A percentile compares a stretch with the other conserved stretches of the same genome.
phyloP scores from a whole-genome alignment of 164 flowering plant genomes.

The Vitis cinerea region DNA sequence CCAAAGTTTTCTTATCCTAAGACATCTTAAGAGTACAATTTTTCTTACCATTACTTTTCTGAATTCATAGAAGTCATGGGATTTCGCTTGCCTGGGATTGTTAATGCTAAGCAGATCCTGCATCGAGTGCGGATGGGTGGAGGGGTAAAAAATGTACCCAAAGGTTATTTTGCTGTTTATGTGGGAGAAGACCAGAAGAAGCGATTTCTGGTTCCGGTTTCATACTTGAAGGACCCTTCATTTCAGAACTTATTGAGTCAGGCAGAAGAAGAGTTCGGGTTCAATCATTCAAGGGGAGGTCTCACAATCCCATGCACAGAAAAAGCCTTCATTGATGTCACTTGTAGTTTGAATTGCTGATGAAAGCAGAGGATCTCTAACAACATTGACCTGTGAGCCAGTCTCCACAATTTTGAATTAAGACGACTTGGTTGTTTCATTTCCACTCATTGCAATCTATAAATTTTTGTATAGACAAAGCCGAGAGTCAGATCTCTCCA shows the following conservation, averaged over 20 bases:
- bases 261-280: too few relatives aligned
- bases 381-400: too few relatives aligned
- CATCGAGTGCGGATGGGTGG: not conserved
- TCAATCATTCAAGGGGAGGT: too few relatives aligned
- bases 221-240: constrained; percentile 26
- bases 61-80: too few relatives aligned
- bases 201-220: constrained; percentile 18
- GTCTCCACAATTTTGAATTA: not conserved
- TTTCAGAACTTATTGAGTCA: not conserved
- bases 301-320: constrained; percentile 45
- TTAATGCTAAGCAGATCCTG: not conserved
- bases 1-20: too few relatives aligned
- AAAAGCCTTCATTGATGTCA: constrained; percentile 31
- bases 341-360: constrained; percentile 24
- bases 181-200: constrained; percentile 32
- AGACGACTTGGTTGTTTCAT: too few relatives aligned
- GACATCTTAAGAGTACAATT: not conserved
- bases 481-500: too few relatives aligned
- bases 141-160: constrained; percentile 17
- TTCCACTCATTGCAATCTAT: too few relatives aligned
- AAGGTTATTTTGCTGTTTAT: constrained; percentile 37
- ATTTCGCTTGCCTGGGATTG: too few relatives aligned
- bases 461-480: too few relatives aligned
- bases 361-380: not conserved
- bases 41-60: not conserved